Percentiles rank a stretch among this genome's conserved stretches.
These are phyloP conservation scores for Litchi chinensis DNA, from an alignment of 345 rosid genomes.

Conservation along the genomic window DNA sequence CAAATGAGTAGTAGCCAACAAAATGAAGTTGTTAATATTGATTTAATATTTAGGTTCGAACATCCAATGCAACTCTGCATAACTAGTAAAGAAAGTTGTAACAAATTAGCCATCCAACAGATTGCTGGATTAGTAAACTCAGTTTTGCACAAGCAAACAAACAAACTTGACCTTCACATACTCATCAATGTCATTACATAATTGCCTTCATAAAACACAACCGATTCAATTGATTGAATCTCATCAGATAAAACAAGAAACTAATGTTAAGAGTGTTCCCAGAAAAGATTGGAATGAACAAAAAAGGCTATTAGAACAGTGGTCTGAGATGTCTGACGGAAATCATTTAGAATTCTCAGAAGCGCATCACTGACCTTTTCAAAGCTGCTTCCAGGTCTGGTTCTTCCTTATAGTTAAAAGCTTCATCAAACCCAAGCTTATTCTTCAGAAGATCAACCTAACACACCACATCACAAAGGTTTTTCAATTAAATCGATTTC, in stretches of 20 bases:
- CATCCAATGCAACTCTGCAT: too few species aligned
- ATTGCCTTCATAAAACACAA: too few species aligned
- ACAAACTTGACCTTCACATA: too few species aligned
- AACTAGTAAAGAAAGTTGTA: too few species aligned
- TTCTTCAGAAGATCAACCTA: slow-evolving; percentile 66
- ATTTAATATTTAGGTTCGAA: too few species aligned
- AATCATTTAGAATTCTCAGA: not conserved
- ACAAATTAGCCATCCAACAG: too few species aligned
- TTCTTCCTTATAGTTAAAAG: slow-evolving; percentile 79
- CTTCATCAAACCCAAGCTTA: slow-evolving; percentile 69
- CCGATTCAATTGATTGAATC: too few species aligned
- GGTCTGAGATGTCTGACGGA: not conserved
- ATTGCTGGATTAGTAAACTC: too few species aligned
- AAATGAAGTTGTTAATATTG: too few species aligned
- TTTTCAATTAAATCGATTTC: not conserved
- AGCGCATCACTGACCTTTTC: slow-evolving; percentile 47
- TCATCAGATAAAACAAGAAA: not conserved
- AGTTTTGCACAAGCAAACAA: too few species aligned
- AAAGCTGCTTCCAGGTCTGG: slow-evolving; percentile 51
- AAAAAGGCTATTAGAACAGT: not conserved
- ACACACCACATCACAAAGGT: slow-evolving; percentile 2
- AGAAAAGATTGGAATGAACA: not conserved
- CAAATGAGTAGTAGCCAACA: too few species aligned
- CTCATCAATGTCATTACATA: too few species aligned
- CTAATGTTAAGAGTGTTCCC: not conserved